Conservation (phyloP, 257 asterid species). For the Cynanchum wilfordii region DNA sequence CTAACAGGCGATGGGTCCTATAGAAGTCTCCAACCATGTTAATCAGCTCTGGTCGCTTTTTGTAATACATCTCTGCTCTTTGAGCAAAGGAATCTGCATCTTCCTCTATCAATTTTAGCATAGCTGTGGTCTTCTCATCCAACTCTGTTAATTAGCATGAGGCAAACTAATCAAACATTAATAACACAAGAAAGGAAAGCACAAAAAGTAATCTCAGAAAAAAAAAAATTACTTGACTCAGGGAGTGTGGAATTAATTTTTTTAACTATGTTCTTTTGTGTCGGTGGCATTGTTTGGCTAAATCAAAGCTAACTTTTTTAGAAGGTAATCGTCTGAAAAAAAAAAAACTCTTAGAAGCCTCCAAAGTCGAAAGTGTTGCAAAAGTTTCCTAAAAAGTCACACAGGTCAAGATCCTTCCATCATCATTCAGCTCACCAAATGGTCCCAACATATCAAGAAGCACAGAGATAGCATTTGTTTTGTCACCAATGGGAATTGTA, state of each 20-base stretch:
- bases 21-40: slow-evolving; percentile 77
- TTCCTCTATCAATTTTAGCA: slow-evolving; percentile 69
- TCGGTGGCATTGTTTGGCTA: no score
- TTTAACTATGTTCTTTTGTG: no score
- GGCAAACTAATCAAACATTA: background rate
- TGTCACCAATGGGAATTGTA: background rate
- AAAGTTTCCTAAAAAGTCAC: no score
- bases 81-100: slow-evolving; percentile 89
- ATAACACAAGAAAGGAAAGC: background rate
- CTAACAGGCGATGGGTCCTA: slow-evolving; percentile 66
- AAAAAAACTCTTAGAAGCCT: no score
- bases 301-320: no score
- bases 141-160: slow-evolving; percentile 37
- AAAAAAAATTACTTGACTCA: no score
- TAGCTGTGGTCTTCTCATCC: slow-evolving; percentile 55
- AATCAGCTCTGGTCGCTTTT: slow-evolving; percentile 76
- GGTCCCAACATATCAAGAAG: background rate
- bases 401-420: no score
- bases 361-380: no score
- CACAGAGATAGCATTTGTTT: no score
- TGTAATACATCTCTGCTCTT: slow-evolving; percentile 89
- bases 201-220: no score
- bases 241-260: no score
- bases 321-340: no score
- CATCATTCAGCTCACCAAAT: background rate